phyloP scores from a whole-genome alignment of 306 rosid species.

The Fragaria nilgerrensis region DNA sequence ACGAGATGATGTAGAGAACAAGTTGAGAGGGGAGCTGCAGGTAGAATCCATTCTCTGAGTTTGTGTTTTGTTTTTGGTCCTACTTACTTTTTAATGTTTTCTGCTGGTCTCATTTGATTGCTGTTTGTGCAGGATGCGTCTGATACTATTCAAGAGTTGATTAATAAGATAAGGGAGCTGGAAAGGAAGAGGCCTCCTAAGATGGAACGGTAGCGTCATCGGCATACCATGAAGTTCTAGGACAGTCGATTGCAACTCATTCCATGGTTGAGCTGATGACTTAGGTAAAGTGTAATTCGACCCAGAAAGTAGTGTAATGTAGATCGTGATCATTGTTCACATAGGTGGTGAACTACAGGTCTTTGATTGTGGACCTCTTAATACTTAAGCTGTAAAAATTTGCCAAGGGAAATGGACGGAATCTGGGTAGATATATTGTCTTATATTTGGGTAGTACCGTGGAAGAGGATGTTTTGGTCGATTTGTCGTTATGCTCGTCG shows the following conservation, averaged over 20 bases:
- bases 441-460: neutral
- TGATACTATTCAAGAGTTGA: constrained; percentile 62
- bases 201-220: neutral
- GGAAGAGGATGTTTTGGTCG: neutral
- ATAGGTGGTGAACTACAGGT: neutral
- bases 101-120: neutral
- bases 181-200: constrained; percentile 37
- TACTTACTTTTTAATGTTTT: neutral
- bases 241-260: neutral
- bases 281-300: neutral
- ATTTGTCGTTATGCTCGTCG: neutral
- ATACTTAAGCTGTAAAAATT: neutral
- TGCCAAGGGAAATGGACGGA: neutral
- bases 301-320: neutral
- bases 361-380: neutral
- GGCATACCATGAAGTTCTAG: neutral
- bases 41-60: constrained; percentile 23
- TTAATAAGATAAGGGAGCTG: constrained; percentile 50
- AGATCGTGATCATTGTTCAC: neutral
- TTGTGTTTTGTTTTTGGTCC: neutral
- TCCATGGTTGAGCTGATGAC: neutral
- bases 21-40: constrained; percentile 71
- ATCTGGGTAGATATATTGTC: neutral
- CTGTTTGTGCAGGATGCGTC: constrained; percentile 64
- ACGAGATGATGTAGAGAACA: constrained; percentile 61